These are phyloP conservation scores for Saturnispora sanitii DNA, from an alignment of 805 yeast genomes.

Conservation along the genomic window DNA sequence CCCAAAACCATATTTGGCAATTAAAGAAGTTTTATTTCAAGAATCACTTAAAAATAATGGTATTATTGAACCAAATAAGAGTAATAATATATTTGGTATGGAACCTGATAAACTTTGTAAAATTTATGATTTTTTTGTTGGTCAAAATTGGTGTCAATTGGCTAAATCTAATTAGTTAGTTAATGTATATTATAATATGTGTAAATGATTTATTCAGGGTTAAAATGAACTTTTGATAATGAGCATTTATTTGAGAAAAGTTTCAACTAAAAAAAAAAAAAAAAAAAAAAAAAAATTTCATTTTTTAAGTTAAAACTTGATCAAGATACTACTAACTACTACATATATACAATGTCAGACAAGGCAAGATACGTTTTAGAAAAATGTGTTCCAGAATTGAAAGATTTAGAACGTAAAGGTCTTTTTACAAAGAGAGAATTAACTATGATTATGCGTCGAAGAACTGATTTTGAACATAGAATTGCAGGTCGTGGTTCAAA, in stretches of 20 bases:
- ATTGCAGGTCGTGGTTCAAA: slow-evolving; percentile 75
- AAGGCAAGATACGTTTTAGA: slow-evolving; percentile 45
- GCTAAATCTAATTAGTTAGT: slow-evolving; percentile 8
- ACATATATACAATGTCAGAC: slow-evolving; percentile 25
- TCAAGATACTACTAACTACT: no score
- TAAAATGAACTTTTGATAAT: no score
- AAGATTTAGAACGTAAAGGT: slow-evolving; percentile 73
- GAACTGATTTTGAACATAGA: slow-evolving; percentile 94
- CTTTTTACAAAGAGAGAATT: slow-evolving; percentile 78
- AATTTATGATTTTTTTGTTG: slow-evolving; percentile 86
- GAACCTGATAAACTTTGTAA: slow-evolving; percentile 81
- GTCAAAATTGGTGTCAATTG: slow-evolving; percentile 72
- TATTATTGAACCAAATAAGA: slow-evolving; percentile 66
- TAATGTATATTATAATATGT: no score
- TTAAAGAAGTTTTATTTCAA: slow-evolving; percentile 80
- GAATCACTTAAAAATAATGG: slow-evolving; percentile 85
- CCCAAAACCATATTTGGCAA: slow-evolving; percentile 91
- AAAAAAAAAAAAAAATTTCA: not conserved
- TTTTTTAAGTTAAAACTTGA: no score
- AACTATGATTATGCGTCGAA: slow-evolving; percentile 74
- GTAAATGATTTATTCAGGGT: no score
- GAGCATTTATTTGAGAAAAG: no score
- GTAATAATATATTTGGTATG: slow-evolving; percentile 73
- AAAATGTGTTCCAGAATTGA: slow-evolving; percentile 81
- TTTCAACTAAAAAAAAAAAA: no score